These are phyloP conservation scores for Cystobasidium ongulense DNA, from an alignment of 768 basidiomycete genomes.

Conservation along the genomic window DNA sequence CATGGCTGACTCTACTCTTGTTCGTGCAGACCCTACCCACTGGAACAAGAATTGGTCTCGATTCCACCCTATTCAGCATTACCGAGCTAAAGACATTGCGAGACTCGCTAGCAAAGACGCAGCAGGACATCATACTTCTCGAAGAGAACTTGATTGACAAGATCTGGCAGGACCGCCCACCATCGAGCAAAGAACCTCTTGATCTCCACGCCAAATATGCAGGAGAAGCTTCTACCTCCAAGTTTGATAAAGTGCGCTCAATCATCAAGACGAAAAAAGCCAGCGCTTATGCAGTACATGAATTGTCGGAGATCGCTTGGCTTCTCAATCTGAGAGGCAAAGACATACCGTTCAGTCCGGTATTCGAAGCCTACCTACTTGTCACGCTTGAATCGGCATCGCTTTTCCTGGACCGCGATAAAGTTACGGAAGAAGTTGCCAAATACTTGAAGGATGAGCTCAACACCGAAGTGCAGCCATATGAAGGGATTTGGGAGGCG, in stretches of 20 bases:
- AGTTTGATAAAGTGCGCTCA: conserved; percentile 61
- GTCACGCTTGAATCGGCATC: conserved; percentile 52
- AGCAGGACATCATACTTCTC: conserved; percentile 67
- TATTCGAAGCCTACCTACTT: conserved; percentile 81
- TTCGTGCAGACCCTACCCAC: conserved; percentile 39
- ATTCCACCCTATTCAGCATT: conserved; percentile 62
- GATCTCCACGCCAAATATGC: conserved; percentile 50
- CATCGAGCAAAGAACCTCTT: conserved; percentile 55
- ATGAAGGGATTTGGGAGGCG: conserved; percentile 72
- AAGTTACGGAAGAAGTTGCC: conserved; percentile 56
- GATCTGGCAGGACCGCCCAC: conserved; percentile 68
- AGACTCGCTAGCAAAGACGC: conserved; percentile 39
- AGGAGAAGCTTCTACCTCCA: conserved; percentile 55
- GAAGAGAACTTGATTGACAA: conserved; percentile 76
- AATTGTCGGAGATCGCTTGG: conserved; percentile 60
- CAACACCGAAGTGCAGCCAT: conserved; percentile 57
- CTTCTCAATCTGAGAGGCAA: conserved; percentile 77
- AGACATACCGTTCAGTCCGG: conserved; percentile 83
- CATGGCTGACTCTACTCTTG: not conserved
- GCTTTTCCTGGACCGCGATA: conserved; percentile 65
- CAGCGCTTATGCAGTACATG: not conserved
- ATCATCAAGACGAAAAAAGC: conserved; percentile 54
- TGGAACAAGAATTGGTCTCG: conserved; percentile 64
- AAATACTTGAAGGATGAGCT: conserved; percentile 54
- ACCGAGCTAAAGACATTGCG: conserved; percentile 49